Evolutionary conservation across 1,139 yeast genomes (phyloP), one percentile per base, ranked within the genome.

Genomic region (Suhomyces panamericanus): DNA sequence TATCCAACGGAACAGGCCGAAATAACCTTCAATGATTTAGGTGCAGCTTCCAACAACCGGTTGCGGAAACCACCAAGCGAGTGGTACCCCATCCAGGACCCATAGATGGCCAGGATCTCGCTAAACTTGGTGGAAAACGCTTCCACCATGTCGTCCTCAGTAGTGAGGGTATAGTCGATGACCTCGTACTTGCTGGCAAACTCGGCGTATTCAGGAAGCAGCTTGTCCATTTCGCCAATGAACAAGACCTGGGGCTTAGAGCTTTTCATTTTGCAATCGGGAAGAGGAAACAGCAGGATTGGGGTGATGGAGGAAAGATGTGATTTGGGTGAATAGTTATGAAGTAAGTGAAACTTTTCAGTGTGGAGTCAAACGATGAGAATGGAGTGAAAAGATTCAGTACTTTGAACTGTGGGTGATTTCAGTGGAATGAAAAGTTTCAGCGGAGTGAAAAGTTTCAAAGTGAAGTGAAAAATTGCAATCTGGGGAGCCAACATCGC

Each of bases 1-100:
- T 71, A 75, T 0, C 96, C 96, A 3, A 87, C 91, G 44, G 89
- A 78, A 40, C 88, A 83, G 33, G 83, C 71, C 1, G 87, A 72
- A 36, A 87, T 70, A 8, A 85, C 71, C 56, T 78, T 78, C 48
- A 87, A 64, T 4, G 69, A 53, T 1, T 57, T 28, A 0, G 95
- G 95, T 11, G 79, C 70, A 20, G 68, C 60, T 2, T 68, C 79
- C 39, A 84, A 59, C 12, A 83, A 58, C 16, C 75, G 76, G 30
- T 57, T 63, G 26, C 64, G 61, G 46, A 83, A 73, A 0, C 82
- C 83, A 2, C 84, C 85, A 10, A 80, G 49, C 3, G 64, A 60
- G 1, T 59, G 56, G 49, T 83, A 75, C 0, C 87, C 83, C 35
- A 73, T 69, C 78, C 87, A 86, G 0, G 85, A 82, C 3, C 79